A percentile compares a stretch with the other conserved stretches of the same genome.
These are phyloP conservation scores for Sclerotinia trifoliorum DNA, from an alignment of 2,329 filamentous ascomycete species.

Conservation along the genomic window DNA sequence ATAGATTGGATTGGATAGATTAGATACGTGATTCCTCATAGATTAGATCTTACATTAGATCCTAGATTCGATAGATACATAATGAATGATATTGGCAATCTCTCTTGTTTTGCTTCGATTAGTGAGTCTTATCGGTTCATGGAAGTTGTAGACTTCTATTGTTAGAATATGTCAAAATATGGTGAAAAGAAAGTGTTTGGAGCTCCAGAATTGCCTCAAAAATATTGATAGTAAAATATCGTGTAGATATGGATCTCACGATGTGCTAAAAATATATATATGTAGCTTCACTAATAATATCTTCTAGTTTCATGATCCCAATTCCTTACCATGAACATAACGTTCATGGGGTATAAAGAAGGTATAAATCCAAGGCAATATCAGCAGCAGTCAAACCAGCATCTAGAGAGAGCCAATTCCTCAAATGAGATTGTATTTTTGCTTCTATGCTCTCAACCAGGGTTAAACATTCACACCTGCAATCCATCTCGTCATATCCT, in stretches of 20 bases:
- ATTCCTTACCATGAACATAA: no score
- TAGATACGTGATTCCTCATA: slow-evolving; percentile 5
- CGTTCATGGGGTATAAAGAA: background rate
- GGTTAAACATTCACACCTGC: no score
- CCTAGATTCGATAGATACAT: slow-evolving; percentile 1
- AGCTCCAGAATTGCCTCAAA: background rate
- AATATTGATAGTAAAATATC: background rate
- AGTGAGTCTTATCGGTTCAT: background rate
- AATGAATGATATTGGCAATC: background rate
- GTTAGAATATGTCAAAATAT: background rate
- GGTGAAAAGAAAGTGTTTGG: background rate
- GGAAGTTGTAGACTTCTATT: background rate
- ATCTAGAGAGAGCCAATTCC: background rate
- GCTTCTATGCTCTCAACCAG: background rate
- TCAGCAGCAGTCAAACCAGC: no score
- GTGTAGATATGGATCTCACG: no score
- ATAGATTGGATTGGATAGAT: slow-evolving; percentile 11
- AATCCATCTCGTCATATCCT: no score
- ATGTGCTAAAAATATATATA: no score
- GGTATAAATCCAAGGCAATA: background rate
- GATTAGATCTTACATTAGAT: background rate
- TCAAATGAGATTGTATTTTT: background rate
- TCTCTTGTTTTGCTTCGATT: background rate
- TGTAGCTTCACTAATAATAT: background rate
- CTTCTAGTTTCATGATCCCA: no score